These are phyloP conservation scores for Cladobotryum protrusum DNA, from an alignment of 2,329 filamentous ascomycete species.

Conservation along the genomic window DNA sequence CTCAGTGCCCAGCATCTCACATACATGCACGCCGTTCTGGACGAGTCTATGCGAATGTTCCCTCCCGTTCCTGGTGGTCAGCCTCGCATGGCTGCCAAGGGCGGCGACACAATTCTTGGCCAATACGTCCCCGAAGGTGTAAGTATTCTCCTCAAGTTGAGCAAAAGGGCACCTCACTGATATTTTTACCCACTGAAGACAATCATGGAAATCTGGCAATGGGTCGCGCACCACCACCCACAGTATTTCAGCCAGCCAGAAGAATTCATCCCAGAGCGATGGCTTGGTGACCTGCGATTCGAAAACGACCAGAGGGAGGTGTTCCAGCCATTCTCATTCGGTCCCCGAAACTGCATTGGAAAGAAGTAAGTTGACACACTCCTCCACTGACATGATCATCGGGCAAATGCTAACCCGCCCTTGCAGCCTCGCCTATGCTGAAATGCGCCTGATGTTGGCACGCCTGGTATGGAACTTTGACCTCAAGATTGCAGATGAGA, in stretches of 20 bases:
- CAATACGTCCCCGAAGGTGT: constrained; percentile 27
- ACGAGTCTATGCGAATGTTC: constrained; percentile 41
- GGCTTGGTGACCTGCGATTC: constrained; percentile 20
- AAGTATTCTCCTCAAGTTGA: constrained; percentile 5
- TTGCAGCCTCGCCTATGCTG: constrained; percentile 24
- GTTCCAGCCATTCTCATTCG: constrained; percentile 24
- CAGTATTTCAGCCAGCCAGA: constrained; percentile 26
- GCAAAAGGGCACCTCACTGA: not conserved
- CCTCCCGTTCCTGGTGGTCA: constrained; percentile 36
- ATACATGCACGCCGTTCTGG: constrained; percentile 45
- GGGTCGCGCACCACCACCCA: constrained; percentile 27
- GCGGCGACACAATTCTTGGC: constrained; percentile 25
- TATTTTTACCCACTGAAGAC: constrained; percentile 5
- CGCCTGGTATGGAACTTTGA: constrained; percentile 24
- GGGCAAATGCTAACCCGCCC: not conserved
- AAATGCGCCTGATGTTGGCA: constrained; percentile 24
- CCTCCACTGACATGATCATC: not conserved
- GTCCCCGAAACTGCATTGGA: constrained; percentile 27
- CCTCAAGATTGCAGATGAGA: constrained; percentile 18
- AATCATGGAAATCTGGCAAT: constrained; percentile 30
- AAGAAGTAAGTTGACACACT: constrained; percentile 21
- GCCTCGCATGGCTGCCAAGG: constrained; percentile 24
- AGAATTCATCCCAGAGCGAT: constrained; percentile 34
- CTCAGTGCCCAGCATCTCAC: constrained; percentile 15
- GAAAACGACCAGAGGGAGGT: constrained; percentile 18